These are phyloP conservation scores for Citrullus amarus DNA, from an alignment of 306 rosid species.

Conservation along the genomic window DNA sequence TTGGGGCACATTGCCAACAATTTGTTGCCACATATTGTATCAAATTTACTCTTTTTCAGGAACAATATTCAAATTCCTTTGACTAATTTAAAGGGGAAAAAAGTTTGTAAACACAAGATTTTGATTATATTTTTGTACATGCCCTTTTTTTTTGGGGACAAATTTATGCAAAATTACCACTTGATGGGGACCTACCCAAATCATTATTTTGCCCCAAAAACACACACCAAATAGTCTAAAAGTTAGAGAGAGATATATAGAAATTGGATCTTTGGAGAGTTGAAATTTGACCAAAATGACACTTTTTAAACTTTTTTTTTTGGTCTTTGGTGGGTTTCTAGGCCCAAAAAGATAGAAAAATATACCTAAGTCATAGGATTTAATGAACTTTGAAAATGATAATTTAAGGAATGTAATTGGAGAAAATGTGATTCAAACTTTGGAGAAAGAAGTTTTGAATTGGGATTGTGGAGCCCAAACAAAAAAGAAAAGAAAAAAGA, in stretches of 20 bases:
- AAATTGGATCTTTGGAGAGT: background rate
- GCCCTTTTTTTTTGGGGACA: background rate
- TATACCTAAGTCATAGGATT: background rate
- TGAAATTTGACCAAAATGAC: background rate
- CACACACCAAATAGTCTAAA: background rate
- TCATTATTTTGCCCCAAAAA: slow-evolving; percentile 7
- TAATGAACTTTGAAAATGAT: background rate
- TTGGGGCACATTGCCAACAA: slow-evolving; percentile 5
- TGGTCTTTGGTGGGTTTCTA: background rate
- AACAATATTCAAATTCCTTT: background rate
- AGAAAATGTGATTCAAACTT: background rate
- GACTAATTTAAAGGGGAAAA: background rate
- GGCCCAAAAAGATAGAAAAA: background rate
- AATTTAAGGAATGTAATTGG: background rate
- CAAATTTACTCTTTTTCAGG: background rate
- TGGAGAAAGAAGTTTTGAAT: background rate
- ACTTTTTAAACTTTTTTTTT: background rate
- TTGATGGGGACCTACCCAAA: background rate
- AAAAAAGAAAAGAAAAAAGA: background rate
- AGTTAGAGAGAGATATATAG: background rate
- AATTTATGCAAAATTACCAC: background rate
- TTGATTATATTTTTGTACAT: background rate
- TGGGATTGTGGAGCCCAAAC: background rate
- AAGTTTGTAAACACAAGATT: background rate
- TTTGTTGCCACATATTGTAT: background rate